Percentiles rank a stretch among this genome's conserved stretches.
Evolutionary conservation across 192 early-diverging fungal species (phyloP).

Genomic region (Anaeromyces robustus): DNA sequence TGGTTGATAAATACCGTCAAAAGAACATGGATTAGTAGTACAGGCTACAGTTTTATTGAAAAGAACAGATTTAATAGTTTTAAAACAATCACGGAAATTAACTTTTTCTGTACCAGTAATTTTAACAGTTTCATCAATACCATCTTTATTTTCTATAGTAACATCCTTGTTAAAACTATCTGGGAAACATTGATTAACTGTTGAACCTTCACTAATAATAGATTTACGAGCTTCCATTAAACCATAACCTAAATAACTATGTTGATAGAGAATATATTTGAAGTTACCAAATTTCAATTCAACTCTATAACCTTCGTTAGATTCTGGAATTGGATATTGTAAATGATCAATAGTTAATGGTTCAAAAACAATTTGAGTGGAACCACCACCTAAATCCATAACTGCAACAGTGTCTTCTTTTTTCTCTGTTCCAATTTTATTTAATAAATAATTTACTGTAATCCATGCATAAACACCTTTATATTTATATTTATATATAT

Average conservation of each 20-base stretch:
- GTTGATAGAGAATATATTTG: conserved; percentile 76
- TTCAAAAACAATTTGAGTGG: conserved; percentile 96
- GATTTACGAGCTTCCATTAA: conserved; percentile 67
- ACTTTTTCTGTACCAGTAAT: conserved; percentile 39
- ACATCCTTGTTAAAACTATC: conserved; percentile 14
- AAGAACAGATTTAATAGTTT: conserved; percentile 23
- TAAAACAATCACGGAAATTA: conserved; percentile 29
- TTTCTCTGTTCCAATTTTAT: conserved; percentile 33
- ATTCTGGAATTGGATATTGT: conserved; percentile 9
- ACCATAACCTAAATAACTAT: conserved; percentile 88
- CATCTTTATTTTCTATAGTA: not conserved
- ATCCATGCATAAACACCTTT: conserved; percentile 90
- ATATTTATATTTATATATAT: too few relatives aligned
- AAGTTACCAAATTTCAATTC: conserved; percentile 53
- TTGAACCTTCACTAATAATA: conserved; percentile 33
- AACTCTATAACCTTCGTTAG: conserved; percentile 50
- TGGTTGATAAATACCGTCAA: conserved; percentile 86
- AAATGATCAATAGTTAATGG: conserved; percentile 24
- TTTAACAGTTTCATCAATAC: conserved; percentile 23
- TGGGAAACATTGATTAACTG: conserved; percentile 54
- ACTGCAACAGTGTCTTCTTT: conserved; percentile 59
- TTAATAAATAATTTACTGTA: conserved; percentile 83
- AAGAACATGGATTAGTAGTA: conserved; percentile 56
- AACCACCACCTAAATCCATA: conserved; percentile 92
- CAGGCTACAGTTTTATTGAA: conserved; percentile 61